Conservation (phyloP, 805 yeast genomes). For the Hermanozyma aechmeae region DNA sequence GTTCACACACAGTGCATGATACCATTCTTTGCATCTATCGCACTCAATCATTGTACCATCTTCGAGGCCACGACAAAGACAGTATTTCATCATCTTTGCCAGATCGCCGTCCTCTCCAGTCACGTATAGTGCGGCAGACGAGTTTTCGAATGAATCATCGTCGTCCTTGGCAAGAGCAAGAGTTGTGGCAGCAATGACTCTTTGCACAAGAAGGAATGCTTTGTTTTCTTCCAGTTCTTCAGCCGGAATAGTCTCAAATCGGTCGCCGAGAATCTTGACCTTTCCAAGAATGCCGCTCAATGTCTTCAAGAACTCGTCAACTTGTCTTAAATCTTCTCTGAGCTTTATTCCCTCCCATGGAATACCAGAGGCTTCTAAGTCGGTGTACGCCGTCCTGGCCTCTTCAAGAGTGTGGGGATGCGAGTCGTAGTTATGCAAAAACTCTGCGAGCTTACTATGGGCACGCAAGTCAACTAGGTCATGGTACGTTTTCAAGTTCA, state of each 20-base stretch:
- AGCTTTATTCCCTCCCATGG: constrained; percentile 9
- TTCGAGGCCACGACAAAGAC: constrained; percentile 56
- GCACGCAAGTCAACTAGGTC: constrained; percentile 12
- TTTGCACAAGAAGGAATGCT: constrained; percentile 13
- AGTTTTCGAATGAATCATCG: constrained; percentile 14
- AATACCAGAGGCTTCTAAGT: constrained; percentile 13
- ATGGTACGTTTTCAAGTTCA: constrained; percentile 13
- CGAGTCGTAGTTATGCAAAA: constrained; percentile 11
- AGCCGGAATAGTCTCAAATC: constrained; percentile 4
- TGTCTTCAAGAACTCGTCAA: constrained; percentile 16
- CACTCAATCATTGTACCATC: constrained; percentile 61
- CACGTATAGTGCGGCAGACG: constrained; percentile 8
- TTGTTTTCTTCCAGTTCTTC: constrained; percentile 1
- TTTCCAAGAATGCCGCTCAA: constrained; percentile 9
- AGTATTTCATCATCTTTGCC: constrained; percentile 24
- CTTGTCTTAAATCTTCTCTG: constrained; percentile 5
- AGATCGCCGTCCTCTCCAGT: not conserved
- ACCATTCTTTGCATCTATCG: constrained; percentile 66
- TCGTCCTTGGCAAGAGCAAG: constrained; percentile 16
- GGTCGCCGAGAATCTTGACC: constrained; percentile 7
- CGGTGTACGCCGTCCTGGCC: constrained; percentile 13
- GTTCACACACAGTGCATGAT: constrained; percentile 47
- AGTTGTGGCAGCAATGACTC: constrained; percentile 12
- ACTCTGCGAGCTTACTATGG: constrained; percentile 19
- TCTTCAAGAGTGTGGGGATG: constrained; percentile 12